Evolutionary conservation across 352 stramenopile species (phyloP).

Genomic region (Peronosclerospora sorghi): DNA sequence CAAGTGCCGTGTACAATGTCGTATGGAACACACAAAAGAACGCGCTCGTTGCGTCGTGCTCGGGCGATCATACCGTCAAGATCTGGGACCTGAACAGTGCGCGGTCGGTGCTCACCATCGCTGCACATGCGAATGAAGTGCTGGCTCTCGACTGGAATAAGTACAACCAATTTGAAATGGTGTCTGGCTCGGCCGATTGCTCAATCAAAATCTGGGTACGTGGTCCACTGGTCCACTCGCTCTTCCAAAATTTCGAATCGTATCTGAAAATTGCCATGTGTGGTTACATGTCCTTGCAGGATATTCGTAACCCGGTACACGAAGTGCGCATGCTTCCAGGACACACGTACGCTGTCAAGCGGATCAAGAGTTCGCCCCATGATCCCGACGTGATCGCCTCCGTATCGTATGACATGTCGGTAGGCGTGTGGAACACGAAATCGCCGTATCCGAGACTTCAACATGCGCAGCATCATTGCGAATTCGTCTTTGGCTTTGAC

Average conservation of each 20-base stretch:
- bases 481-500: slow-evolving; percentile 84
- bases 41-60: slow-evolving; percentile 61
- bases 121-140: slow-evolving; percentile 71
- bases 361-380: slow-evolving; percentile 81
- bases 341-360: slow-evolving; percentile 76
- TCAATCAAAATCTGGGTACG: slow-evolving; percentile 80
- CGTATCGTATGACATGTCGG: slow-evolving; percentile 87
- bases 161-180: slow-evolving; percentile 85
- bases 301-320: slow-evolving; percentile 59
- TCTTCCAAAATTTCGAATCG: no score
- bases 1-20: slow-evolving; percentile 68
- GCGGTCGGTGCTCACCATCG: slow-evolving; percentile 45
- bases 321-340: slow-evolving; percentile 63
- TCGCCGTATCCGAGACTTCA: slow-evolving; percentile 68
- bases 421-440: slow-evolving; percentile 81
- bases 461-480: slow-evolving; percentile 65
- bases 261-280: no score
- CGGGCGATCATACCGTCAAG: slow-evolving; percentile 60
- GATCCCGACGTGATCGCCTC: slow-evolving; percentile 70
- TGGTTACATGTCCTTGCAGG: slow-evolving; percentile 26
- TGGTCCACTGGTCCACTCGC: no score
- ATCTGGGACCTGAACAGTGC: slow-evolving; percentile 68
- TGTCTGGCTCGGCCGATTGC: slow-evolving; percentile 76
- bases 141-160: slow-evolving; percentile 88
- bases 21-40: slow-evolving; percentile 79